These are phyloP conservation scores for Starmerella tilneyi DNA, from an alignment of 805 yeast species.

Conservation along the genomic window DNA sequence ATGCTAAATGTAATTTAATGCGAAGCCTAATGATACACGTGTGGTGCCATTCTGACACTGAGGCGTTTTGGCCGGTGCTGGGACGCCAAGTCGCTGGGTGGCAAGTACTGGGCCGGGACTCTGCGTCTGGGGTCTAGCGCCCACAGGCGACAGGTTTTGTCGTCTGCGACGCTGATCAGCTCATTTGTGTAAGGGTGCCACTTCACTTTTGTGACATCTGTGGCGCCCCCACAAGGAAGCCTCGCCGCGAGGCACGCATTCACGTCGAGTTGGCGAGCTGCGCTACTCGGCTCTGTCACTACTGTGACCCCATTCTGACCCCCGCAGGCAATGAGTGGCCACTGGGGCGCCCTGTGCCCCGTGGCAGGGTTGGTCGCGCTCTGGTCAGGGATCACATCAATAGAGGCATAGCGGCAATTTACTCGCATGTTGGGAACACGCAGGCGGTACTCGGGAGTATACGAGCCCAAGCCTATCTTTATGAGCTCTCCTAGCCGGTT, in stretches of 20 bases:
- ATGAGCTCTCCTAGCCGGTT: slow-evolving; percentile 18
- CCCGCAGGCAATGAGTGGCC: slow-evolving; percentile 18
- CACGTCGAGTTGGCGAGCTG: not conserved
- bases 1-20: too few relatives aligned
- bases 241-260: slow-evolving; percentile 6
- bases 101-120: not conserved
- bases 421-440: not conserved
- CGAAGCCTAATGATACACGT: not conserved
- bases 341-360: not conserved
- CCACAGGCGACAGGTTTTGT: slow-evolving; percentile 1
- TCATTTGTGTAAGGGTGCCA: slow-evolving; percentile 14
- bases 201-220: slow-evolving; percentile 2
- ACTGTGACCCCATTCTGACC: slow-evolving; percentile 21
- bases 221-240: not conserved
- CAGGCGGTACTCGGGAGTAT: slow-evolving; percentile 7
- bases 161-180: slow-evolving; percentile 2
- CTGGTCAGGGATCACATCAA: slow-evolving; percentile 4
- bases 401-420: slow-evolving; percentile 3
- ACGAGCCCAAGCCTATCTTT: not conserved
- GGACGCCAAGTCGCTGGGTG: not conserved
- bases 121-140: not conserved
- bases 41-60: not conserved
- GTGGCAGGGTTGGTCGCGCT: not conserved
- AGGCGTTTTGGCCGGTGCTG: not conserved
- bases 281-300: slow-evolving; percentile 12